A percentile compares a stretch with the other conserved stretches of the same genome.
Conservation (phyloP, 129 eudicot species). For the Flaveria robusta region DNA sequence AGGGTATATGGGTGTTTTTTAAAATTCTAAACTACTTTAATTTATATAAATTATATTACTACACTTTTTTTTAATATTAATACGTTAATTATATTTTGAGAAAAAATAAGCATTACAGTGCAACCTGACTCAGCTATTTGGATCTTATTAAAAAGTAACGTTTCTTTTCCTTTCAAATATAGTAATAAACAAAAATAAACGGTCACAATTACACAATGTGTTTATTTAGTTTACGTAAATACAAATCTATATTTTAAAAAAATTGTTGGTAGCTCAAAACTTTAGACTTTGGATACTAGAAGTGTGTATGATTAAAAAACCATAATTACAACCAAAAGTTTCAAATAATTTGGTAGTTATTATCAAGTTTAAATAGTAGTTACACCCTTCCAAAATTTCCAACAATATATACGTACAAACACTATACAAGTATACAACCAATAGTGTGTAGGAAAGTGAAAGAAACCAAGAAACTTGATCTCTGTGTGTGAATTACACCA, state of each 20-base stretch:
- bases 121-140: constrained; percentile 8
- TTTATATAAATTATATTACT: background rate
- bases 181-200: constrained; percentile 4
- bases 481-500: constrained; percentile 10
- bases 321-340: constrained; percentile 2
- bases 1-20: too few relatives aligned
- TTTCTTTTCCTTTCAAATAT: background rate
- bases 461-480: constrained; percentile 21
- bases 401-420: background rate
- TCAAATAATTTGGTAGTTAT: constrained; percentile 20
- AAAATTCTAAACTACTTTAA: too few relatives aligned
- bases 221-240: constrained; percentile 7
- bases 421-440: background rate
- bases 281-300: constrained; percentile 27
- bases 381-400: constrained; percentile 5
- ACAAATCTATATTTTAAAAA: constrained; percentile 10
- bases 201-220: background rate
- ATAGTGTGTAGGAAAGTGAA: constrained; percentile 11
- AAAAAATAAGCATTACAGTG: constrained; percentile 1
- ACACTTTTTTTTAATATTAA: background rate
- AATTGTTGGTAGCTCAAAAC: constrained; percentile 27
- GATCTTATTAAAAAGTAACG: background rate
- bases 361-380: background rate
- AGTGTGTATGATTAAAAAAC: constrained; percentile 8
- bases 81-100: background rate